Conservation (phyloP, 164 flowering plant species). For the Annona squamosa region DNA sequence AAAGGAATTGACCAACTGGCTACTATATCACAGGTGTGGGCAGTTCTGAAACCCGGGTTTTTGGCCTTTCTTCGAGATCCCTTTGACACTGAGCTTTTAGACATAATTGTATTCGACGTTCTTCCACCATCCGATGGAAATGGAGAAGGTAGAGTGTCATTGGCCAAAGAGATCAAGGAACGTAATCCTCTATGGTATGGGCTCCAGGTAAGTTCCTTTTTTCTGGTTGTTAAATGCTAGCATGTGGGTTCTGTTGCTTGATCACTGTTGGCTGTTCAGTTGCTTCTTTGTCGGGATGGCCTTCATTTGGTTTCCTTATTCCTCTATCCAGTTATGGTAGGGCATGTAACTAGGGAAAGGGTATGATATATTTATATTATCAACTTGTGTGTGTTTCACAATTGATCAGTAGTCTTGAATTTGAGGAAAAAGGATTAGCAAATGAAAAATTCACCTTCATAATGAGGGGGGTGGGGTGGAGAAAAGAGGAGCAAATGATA, state of each 20-base stretch:
- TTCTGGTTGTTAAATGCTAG: not conserved
- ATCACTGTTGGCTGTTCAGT: not conserved
- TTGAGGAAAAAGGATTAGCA: not conserved
- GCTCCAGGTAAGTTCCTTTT: constrained; percentile 48
- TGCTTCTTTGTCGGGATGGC: not conserved
- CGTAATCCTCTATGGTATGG: constrained; percentile 87
- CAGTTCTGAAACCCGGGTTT: constrained; percentile 95
- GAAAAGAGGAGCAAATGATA: not conserved
- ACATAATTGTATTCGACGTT: constrained; percentile 88
- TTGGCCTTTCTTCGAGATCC: constrained; percentile 87
- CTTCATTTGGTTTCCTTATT: not conserved
- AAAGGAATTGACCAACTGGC: not conserved
- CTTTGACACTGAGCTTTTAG: constrained; percentile 70
- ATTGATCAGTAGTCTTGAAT: not conserved
- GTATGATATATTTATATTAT: not conserved
- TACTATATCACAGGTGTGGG: constrained; percentile 70
- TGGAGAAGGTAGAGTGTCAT: constrained; percentile 73
- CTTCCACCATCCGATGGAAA: constrained; percentile 86
- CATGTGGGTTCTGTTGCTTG: not conserved
- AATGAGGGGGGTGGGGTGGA: not conserved
- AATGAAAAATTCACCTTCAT: not conserved
- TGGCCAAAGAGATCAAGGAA: constrained; percentile 83
- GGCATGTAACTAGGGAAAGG: not conserved
- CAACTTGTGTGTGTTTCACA: not conserved
- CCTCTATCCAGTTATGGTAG: too few relatives aligned